A percentile compares a stretch with the other conserved stretches of the same genome.
These are phyloP conservation scores for Bolboschoenus planiculmis DNA, from an alignment of 176 grass and related monocot species.

Conservation along the genomic window DNA sequence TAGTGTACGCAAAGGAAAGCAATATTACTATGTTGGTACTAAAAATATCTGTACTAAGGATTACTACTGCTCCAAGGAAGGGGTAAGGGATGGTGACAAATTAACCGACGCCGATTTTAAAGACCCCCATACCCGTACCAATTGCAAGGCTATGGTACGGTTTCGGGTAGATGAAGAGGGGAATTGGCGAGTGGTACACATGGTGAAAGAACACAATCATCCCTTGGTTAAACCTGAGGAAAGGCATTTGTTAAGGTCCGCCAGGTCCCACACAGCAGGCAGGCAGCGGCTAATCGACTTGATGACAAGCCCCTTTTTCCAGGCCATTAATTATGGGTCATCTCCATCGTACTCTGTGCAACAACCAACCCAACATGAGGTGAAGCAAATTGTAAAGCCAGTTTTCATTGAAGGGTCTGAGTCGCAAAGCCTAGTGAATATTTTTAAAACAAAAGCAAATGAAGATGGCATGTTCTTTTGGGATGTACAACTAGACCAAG, in stretches of 20 bases:
- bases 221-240: slow-evolving; percentile 64
- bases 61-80: slow-evolving; percentile 88
- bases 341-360: slow-evolving; percentile 32
- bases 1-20: slow-evolving; percentile 75
- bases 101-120: slow-evolving; percentile 56
- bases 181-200: slow-evolving; percentile 57
- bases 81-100: slow-evolving; percentile 59
- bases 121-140: slow-evolving; percentile 65
- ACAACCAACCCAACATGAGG: slow-evolving; percentile 27
- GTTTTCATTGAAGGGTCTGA: slow-evolving; percentile 33
- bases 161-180: slow-evolving; percentile 56
- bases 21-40: slow-evolving; percentile 75
- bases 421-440: slow-evolving; percentile 46
- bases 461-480: slow-evolving; percentile 75
- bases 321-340: slow-evolving; percentile 20
- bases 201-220: slow-evolving; percentile 75
- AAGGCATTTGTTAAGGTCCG: slow-evolving; percentile 61
- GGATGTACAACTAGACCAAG: slow-evolving; percentile 61
- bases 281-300: slow-evolving; percentile 40
- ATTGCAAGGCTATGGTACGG: slow-evolving; percentile 75
- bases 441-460: slow-evolving; percentile 50
- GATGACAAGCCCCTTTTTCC: slow-evolving; percentile 45
- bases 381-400: neutral
- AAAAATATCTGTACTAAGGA: slow-evolving; percentile 75
- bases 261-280: slow-evolving; percentile 61